phyloP scores from a whole-genome alignment of 2,329 filamentous ascomycete species.

The Fusarium sp. region DNA sequence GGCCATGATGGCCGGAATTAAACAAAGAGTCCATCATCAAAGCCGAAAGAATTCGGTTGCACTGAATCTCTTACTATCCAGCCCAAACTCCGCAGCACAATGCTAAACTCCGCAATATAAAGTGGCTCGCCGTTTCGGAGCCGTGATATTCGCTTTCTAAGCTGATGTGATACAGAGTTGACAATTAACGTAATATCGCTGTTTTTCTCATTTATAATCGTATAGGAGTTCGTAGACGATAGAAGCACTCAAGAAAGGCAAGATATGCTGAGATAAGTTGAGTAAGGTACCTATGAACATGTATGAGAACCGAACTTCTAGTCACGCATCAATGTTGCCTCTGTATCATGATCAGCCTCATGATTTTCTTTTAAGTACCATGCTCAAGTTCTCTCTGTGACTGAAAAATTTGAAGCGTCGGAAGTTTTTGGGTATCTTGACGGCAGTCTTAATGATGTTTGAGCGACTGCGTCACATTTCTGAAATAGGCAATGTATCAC shows the following conservation, averaged over 20 bases:
- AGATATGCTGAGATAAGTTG: too few species aligned
- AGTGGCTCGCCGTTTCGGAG: not conserved
- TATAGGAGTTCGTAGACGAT: too few species aligned
- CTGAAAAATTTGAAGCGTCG: not conserved
- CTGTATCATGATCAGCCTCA: not conserved
- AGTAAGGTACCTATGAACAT: too few species aligned
- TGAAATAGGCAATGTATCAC: constrained; percentile 6
- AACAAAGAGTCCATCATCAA: not conserved
- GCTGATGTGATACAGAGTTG: not conserved
- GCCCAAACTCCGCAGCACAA: constrained; percentile 26
- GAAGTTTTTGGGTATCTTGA: not conserved
- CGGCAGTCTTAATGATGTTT: not conserved
- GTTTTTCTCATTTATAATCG: too few species aligned
- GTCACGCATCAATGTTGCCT: not conserved
- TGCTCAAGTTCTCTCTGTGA: not conserved
- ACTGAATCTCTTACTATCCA: not conserved
- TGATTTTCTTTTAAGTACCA: not conserved
- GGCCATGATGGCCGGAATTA: not conserved
- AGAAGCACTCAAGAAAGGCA: too few species aligned
- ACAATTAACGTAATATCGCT: not conserved
- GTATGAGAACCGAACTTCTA: too few species aligned
- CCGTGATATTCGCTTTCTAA: not conserved
- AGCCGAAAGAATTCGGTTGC: not conserved
- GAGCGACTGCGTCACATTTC: not conserved
- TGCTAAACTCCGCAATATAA: constrained; percentile 29